Evolutionary conservation across 2,329 filamentous ascomycete genomes (phyloP), one percentile per base, ranked within the genome.

Genomic region (Dactylella cylindrospora): DNA sequence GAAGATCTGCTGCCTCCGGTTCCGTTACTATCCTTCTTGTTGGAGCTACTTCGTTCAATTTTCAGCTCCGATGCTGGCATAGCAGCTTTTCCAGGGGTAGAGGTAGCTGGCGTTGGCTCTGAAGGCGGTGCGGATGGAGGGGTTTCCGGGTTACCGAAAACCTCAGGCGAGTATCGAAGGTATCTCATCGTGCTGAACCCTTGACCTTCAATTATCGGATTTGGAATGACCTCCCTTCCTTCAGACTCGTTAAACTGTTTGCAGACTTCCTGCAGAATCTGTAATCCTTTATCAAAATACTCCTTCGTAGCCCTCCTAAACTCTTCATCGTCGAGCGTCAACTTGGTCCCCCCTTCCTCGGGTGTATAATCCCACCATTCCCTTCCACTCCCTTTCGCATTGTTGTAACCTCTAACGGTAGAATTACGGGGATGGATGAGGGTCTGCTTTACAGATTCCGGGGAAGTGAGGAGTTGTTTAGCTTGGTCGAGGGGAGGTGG

Each of bases 351-450:
- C 36, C 43, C 32, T 9, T 62, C 29, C 36, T 64, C 59, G n/a
- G 59, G 59, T 2, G 51, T 32, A 25, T 51, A 57, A 23, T 64
- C 59, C 59, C 59, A 64, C 59, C 59, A 64, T 52, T 64, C 59
- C 13, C 59, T 43, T 9, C 59, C 59, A 35, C 44, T 51, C 2
- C 20, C 5, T 28, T 43, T 41, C 2, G 50, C 38, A 13, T 32
- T 29, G n/a, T 57, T 64, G 15, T 64, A 64, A 2, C 59, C 59
- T n/a, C 51, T 29, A 10, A 57, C 51, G 13, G 59, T 52, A 6
- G 59, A 64, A 17, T 46, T 55, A 15, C 46, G 35, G 2, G 59
- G 59, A 23, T 62, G 57, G 20, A 62, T 22, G 23, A 62, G 10
- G 1, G 12, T 40, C 15, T 32, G 17, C 31, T 62, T 62, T 3